Evolutionary conservation across 2,329 filamentous ascomycete species (phyloP), one percentile per base, ranked within the genome.

Genomic region (Ciborinia camelliae): DNA sequence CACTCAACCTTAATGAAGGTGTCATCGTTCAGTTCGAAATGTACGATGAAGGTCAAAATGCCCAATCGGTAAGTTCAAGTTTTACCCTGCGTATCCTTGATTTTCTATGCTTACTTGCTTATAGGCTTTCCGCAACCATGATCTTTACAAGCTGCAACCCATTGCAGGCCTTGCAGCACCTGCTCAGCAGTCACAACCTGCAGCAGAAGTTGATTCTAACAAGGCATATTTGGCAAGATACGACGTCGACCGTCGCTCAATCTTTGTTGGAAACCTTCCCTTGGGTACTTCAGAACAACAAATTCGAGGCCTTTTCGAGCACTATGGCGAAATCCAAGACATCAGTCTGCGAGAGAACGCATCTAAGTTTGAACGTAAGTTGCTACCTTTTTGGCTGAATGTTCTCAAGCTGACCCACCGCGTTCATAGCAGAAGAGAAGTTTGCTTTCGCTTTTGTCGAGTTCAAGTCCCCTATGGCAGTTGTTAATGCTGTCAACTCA

Each of bases 41-140:
- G 67, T 87, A 83, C 58, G 81, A 86, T 65, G 75, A 80, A 4
- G 76, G 75, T 30, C 79, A 84, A 28, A 79, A 84, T 64, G 79
- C 84, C 5, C 75, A 80, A 37, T 71, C 75, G 32, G 83, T 84
- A 75, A 76, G 81, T 74, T 20, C 43, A 47, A 10, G n/a, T 6
- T 23, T 32, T 30, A 37, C 26, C 35, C 28, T 58, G 30, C 41
- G 43, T 26, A 32, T 15, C 15, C 28, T 10, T 20, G 20, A 10
- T 37, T 7, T 9, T 59, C 15, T 14, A 28, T 20, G 28, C 63
- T 65, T 20, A 50, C 67, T 69, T 32, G 67, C 60, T 10, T 41
- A 28, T 55, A 74, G 73, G 70, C 69, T 63, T 73, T 70, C 53
- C 71, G 72, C 23, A 71, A 73, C 58, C 68, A 72, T 67, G 68